Evolutionary conservation across 129 eudicot genomes (phyloP).

Genomic region (Ambrosia trifida): DNA sequence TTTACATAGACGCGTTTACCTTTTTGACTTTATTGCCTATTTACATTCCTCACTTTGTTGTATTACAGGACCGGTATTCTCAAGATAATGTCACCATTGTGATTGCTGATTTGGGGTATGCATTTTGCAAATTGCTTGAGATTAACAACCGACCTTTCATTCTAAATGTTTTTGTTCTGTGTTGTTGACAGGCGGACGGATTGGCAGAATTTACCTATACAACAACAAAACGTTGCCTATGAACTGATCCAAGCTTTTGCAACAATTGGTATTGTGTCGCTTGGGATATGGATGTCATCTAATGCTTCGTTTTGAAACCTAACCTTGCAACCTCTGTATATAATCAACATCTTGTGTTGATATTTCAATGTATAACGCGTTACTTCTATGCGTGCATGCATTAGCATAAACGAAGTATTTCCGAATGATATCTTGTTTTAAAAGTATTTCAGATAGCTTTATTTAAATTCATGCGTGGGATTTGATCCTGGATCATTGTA

Average conservation of each 20-base stretch:
- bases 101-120: slow-evolving; percentile 95
- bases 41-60: neutral
- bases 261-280: slow-evolving; percentile 68
- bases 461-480: slow-evolving; percentile 54
- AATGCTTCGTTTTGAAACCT: slow-evolving; percentile 41
- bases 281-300: slow-evolving; percentile 89
- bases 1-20: neutral
- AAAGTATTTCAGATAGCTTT: slow-evolving; percentile 3
- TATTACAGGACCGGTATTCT: slow-evolving; percentile 66
- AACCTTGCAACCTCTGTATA: slow-evolving; percentile 42
- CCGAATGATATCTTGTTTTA: neutral
- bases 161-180: neutral
- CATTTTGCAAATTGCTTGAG: neutral
- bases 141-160: neutral
- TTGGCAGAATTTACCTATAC: slow-evolving; percentile 66
- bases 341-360: slow-evolving; percentile 33
- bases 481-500: slow-evolving; percentile 63
- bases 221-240: slow-evolving; percentile 53
- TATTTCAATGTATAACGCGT: slow-evolving; percentile 23
- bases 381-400: slow-evolving; percentile 26
- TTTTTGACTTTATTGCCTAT: neutral
- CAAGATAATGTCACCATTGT: slow-evolving; percentile 92
- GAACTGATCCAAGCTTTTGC: slow-evolving; percentile 92
- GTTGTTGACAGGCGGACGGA: slow-evolving; percentile 65
- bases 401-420: slow-evolving; percentile 1